Evolutionary conservation across 2,329 filamentous ascomycete genomes (phyloP).

Genomic region (Clarireedia paspali): DNA sequence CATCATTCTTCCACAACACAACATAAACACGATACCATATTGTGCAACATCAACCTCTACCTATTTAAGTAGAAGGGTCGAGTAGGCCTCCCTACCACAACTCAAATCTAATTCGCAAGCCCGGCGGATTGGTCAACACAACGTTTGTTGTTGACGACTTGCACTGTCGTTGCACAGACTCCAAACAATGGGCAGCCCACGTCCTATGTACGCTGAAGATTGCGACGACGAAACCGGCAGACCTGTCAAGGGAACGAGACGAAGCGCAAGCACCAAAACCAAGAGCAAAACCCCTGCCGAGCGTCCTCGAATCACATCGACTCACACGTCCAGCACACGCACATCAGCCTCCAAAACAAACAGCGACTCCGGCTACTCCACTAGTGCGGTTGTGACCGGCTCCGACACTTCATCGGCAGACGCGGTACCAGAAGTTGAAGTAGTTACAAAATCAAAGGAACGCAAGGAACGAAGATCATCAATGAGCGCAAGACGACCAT

Average conservation of each 20-base stretch:
- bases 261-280: conserved; percentile 15
- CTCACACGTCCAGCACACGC: background rate
- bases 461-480: conserved; percentile 4
- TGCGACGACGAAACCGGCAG: conserved; percentile 20
- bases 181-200: conserved; percentile 12
- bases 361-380: conserved; percentile 11
- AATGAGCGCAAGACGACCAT: background rate
- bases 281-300: conserved; percentile 12
- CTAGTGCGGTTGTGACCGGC: background rate
- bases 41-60: conserved; percentile 5
- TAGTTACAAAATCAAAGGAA: background rate
- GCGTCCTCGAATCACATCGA: background rate
- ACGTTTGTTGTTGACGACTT: conserved; percentile 3
- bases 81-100: background rate
- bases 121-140: background rate
- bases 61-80: conserved; percentile 5
- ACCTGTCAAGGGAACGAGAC: conserved; percentile 18
- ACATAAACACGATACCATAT: background rate
- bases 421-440: background rate
- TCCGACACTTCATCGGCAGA: conserved; percentile 7
- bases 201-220: conserved; percentile 24
- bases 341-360: conserved; percentile 4
- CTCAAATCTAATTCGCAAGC: background rate
- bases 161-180: conserved; percentile 6
- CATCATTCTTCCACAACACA: background rate